Percentiles rank a stretch among this genome's conserved stretches.
These are phyloP conservation scores for Sporothrix curviconia DNA, from an alignment of 2,329 filamentous ascomycete species.

Conservation along the genomic window DNA sequence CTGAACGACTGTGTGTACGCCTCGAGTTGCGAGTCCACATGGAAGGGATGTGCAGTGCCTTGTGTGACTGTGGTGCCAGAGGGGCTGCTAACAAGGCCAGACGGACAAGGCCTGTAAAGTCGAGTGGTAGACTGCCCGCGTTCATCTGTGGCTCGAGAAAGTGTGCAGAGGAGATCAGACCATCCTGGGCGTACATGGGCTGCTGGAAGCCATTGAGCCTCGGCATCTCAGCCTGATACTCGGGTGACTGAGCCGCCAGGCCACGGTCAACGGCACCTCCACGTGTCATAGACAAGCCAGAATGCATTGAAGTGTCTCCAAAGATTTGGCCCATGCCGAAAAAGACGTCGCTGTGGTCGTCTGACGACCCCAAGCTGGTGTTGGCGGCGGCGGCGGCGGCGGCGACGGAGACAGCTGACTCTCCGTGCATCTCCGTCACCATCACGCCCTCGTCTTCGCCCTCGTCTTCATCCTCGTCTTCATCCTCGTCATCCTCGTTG, in stretches of 20 bases:
- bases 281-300: background rate
- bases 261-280: background rate
- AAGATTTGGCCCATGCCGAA: background rate
- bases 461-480: background rate
- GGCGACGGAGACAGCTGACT: too few relatives aligned
- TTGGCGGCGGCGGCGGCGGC: background rate
- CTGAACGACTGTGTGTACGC: too few relatives aligned
- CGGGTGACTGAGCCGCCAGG: background rate
- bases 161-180: constrained; percentile 24
- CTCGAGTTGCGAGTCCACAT: too few relatives aligned
- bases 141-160: constrained; percentile 19
- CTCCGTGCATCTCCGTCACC: too few relatives aligned
- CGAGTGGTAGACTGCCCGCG: constrained; percentile 7
- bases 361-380: constrained; percentile 1
- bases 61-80: constrained; percentile 12
- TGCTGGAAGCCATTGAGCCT: constrained; percentile 1
- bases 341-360: background rate
- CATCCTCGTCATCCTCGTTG: constrained; percentile 7
- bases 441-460: background rate
- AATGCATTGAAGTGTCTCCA: background rate
- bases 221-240: background rate
- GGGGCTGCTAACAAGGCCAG: background rate
- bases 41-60: too few relatives aligned
- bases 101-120: background rate
- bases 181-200: constrained; percentile 10